phyloP scores from a whole-genome alignment of 1,139 yeast genomes.

The Debaryomyces coudertii region DNA sequence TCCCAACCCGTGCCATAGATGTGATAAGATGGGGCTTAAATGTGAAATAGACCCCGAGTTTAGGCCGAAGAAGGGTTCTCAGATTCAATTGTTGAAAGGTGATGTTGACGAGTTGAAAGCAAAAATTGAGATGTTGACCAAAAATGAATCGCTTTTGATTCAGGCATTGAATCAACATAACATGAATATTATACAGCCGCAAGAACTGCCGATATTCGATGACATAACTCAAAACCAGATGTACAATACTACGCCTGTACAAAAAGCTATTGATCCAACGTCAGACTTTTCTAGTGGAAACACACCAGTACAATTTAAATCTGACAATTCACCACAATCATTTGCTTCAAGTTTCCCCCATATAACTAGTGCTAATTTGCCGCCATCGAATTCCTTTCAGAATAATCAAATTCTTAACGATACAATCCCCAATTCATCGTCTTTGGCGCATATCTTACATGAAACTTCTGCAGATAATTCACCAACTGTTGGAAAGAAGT shows the following conservation, averaged over 20 bases:
- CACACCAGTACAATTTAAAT: conserved; percentile 19
- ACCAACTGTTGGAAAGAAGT: conserved; percentile 15
- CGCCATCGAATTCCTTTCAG: conserved; percentile 7
- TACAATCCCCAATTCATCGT: conserved; percentile 11
- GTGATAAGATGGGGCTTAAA: conserved; percentile 74
- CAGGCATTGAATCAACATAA: conserved; percentile 59
- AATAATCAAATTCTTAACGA: conserved; percentile 11
- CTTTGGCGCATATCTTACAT: conserved; percentile 22
- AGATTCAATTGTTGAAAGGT: conserved; percentile 78
- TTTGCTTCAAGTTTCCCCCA: conserved; percentile 10
- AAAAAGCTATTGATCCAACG: background rate
- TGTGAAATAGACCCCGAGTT: conserved; percentile 93
- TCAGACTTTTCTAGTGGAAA: conserved; percentile 3
- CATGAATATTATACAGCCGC: conserved; percentile 32
- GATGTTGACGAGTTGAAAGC: conserved; percentile 82
- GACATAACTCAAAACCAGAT: conserved; percentile 6
- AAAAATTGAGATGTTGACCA: conserved; percentile 73
- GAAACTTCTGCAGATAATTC: conserved; percentile 35
- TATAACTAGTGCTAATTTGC: conserved; percentile 2
- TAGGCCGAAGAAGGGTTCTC: conserved; percentile 90
- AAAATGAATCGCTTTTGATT: conserved; percentile 69
- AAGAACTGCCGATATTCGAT: conserved; percentile 15
- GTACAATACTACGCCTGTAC: conserved; percentile 7
- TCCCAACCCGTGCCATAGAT: conserved; percentile 82
- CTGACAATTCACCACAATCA: conserved; percentile 16